Percentiles rank a stretch among this genome's conserved stretches.
These are phyloP conservation scores for Coriaria nepalensis DNA, from an alignment of 306 rosid genomes.

Conservation along the genomic window DNA sequence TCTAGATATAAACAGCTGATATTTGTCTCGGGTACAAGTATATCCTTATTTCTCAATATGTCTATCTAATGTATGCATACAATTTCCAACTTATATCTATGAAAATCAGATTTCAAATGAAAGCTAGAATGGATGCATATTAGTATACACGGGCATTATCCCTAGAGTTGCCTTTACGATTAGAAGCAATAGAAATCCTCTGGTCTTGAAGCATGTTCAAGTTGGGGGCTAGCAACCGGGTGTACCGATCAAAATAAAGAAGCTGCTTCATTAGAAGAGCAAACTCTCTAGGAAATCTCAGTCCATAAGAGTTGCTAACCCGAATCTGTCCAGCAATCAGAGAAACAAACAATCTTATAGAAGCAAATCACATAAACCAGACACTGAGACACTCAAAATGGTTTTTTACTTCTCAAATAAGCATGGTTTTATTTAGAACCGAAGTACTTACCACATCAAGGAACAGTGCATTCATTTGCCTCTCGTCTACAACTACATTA, in stretches of 20 bases:
- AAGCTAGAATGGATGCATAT: too few relatives aligned
- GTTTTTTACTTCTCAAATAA: neutral
- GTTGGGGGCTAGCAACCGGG: constrained; percentile 81
- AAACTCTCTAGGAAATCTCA: constrained; percentile 85
- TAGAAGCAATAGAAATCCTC: constrained; percentile 69
- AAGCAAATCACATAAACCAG: too few relatives aligned
- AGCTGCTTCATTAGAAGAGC: constrained; percentile 95
- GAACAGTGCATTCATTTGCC: constrained; percentile 98
- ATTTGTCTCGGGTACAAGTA: too few relatives aligned
- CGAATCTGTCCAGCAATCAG: constrained; percentile 35
- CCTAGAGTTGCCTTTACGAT: constrained; percentile 42
- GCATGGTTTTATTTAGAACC: neutral
- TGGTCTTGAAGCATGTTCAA: constrained; percentile 93
- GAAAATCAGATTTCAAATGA: too few relatives aligned
- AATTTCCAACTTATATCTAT: too few relatives aligned
- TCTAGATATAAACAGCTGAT: too few relatives aligned
- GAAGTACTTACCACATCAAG: constrained; percentile 69
- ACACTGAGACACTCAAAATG: too few relatives aligned
- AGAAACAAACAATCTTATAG: constrained; percentile 1
- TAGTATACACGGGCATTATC: constrained; percentile 5
- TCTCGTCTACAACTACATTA: constrained; percentile 69
- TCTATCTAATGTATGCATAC: too few relatives aligned
- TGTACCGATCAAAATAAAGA: constrained; percentile 83
- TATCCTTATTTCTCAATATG: too few relatives aligned
- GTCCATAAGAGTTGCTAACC: constrained; percentile 87